A percentile compares a stretch with the other conserved stretches of the same genome.
phyloP scores from a whole-genome alignment of 2,329 filamentous ascomycete genomes.

The Botrytis deweyae region DNA sequence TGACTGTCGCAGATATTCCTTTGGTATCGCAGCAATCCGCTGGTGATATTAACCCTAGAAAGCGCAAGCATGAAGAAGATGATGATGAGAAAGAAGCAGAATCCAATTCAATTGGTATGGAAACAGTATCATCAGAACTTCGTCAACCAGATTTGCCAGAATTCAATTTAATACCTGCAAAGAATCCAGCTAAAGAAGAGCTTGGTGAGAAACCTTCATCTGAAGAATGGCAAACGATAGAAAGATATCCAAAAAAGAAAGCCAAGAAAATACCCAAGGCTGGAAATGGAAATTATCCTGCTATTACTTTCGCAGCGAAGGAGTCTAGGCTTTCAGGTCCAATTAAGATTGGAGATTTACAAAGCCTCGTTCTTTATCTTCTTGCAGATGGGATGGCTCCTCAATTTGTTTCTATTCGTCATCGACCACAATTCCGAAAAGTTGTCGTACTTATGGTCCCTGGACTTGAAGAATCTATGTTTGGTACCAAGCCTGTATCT shows the following conservation, averaged over 20 bases:
- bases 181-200: conserved; percentile 27
- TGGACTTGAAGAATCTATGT: conserved; percentile 87
- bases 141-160: conserved; percentile 37
- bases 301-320: conserved; percentile 54
- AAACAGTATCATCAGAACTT: conserved; percentile 31
- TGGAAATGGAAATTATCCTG: conserved; percentile 57
- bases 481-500: conserved; percentile 52
- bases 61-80: conserved; percentile 37
- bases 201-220: conserved; percentile 7
- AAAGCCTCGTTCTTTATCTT: conserved; percentile 64
- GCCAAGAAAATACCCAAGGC: conserved; percentile 59
- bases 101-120: conserved; percentile 27
- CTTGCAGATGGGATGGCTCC: conserved; percentile 64
- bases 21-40: conserved; percentile 39
- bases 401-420: conserved; percentile 62
- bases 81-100: conserved; percentile 12
- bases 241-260: conserved; percentile 54
- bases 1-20: conserved; percentile 15
- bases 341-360: conserved; percentile 62
- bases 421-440: conserved; percentile 67
- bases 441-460: conserved; percentile 91
- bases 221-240: conserved; percentile 54
- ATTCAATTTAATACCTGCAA: conserved; percentile 39
- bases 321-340: conserved; percentile 58
- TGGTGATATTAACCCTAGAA: conserved; percentile 29